phyloP scores from a whole-genome alignment of 352 stramenopile genomes.

The Phytophthora syringae region DNA sequence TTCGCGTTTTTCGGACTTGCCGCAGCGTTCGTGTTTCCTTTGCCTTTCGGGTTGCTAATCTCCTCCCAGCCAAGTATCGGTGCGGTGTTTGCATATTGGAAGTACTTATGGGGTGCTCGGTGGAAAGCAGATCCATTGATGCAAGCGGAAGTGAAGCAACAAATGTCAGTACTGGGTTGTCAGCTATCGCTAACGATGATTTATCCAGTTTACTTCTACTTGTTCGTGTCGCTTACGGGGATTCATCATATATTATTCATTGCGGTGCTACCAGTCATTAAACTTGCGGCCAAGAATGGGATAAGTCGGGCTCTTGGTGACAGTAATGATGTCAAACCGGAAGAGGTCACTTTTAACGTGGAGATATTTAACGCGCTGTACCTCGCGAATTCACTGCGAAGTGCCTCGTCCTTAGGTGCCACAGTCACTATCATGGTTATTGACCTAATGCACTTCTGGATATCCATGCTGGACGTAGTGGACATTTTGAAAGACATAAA shows the following conservation, averaged over 20 bases:
- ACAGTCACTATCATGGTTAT: not conserved
- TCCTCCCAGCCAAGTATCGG: not conserved
- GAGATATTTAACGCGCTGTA: not conserved
- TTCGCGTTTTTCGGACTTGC: not conserved
- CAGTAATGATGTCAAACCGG: conserved; percentile 26
- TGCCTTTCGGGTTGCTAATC: conserved; percentile 4
- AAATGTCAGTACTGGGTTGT: not conserved
- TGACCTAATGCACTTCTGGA: not conserved
- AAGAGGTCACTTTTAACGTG: not conserved
- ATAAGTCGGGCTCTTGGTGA: conserved; percentile 19
- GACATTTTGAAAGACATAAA: not conserved
- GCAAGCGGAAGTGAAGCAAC: not conserved
- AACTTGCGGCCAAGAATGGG: conserved; percentile 18
- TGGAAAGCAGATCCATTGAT: not conserved
- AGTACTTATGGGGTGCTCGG: not conserved
- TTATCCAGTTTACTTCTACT: conserved; percentile 27
- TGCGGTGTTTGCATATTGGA: not conserved
- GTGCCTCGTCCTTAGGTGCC: not conserved
- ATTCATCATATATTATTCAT: conserved; percentile 3
- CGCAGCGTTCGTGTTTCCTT: not conserved
- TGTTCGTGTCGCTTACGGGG: conserved; percentile 3
- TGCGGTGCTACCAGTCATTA: conserved; percentile 1
- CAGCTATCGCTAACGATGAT: conserved; percentile 14
- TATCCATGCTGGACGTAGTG: not conserved
- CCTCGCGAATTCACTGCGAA: not conserved